These are phyloP conservation scores for Fusarium nanum DNA, from an alignment of 2,329 filamentous ascomycete species.

Conservation along the genomic window DNA sequence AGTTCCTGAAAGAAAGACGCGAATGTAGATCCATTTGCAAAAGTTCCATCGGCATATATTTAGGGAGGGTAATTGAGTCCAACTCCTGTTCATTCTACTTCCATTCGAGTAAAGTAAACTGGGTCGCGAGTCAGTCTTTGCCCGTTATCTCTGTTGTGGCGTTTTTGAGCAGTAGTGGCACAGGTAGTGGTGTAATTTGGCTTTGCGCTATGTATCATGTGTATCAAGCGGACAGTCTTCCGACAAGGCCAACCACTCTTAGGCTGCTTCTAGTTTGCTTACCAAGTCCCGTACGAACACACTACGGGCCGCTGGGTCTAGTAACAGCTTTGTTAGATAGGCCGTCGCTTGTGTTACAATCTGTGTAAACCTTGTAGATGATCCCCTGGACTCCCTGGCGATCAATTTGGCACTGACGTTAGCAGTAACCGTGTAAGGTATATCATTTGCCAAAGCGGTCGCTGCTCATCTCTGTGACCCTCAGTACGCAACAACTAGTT, in stretches of 20 bases:
- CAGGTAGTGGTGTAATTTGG: background rate
- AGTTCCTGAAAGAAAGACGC: background rate
- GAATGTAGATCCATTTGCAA: conserved; percentile 8
- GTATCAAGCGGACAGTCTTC: background rate
- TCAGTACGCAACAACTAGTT: background rate
- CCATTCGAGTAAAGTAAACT: background rate
- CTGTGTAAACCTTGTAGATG: background rate
- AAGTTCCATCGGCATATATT: conserved; percentile 14
- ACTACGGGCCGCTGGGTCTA: background rate
- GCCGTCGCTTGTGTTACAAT: background rate
- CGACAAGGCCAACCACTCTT: no score
- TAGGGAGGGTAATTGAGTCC: background rate
- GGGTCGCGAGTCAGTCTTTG: background rate
- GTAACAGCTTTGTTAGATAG: no score
- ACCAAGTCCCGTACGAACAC: background rate
- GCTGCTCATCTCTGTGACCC: background rate
- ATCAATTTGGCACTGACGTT: background rate
- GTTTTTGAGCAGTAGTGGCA: background rate
- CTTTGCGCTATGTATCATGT: background rate
- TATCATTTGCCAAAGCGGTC: background rate
- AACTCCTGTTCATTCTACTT: background rate
- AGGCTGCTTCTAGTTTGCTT: background rate
- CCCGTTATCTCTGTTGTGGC: conserved; percentile 1
- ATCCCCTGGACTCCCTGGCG: background rate
- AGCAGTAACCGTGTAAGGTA: no score